Evolutionary conservation across 306 rosid genomes (phyloP).

Genomic region (Arachis hypogaea): DNA sequence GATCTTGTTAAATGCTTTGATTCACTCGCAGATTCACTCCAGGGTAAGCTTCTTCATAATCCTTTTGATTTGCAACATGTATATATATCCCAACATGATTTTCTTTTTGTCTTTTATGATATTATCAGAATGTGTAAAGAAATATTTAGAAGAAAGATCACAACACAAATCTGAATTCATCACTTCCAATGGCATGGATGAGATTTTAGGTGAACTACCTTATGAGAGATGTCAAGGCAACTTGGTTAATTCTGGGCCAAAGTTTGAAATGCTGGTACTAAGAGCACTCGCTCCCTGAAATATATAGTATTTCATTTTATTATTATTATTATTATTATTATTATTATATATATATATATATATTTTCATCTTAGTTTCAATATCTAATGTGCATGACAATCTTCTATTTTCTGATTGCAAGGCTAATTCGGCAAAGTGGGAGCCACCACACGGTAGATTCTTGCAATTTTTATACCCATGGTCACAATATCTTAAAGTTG

Average conservation of each 20-base stretch:
- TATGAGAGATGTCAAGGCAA: conserved; percentile 62
- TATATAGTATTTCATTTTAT: too few relatives aligned
- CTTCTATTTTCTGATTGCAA: conserved; percentile 19
- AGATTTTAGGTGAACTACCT: conserved; percentile 66
- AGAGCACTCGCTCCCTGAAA: too few relatives aligned
- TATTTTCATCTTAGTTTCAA: too few relatives aligned
- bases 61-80: not conserved
- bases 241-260: conserved; percentile 61
- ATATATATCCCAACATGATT: not conserved
- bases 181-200: conserved; percentile 56
- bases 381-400: too few relatives aligned
- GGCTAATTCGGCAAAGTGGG: conserved; percentile 88
- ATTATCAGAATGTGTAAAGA: conserved; percentile 63
- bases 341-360: too few relatives aligned
- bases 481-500: conserved; percentile 72
- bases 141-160: conserved; percentile 60
- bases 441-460: conserved; percentile 87
- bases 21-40: conserved; percentile 70
- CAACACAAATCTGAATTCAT: conserved; percentile 50
- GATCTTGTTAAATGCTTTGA: conserved; percentile 56
- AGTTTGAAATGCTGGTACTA: conserved; percentile 59
- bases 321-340: too few relatives aligned
- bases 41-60: conserved; percentile 44
- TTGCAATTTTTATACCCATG: conserved; percentile 69
- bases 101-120: not conserved